Conservation (phyloP, 495 filamentous ascomycete genomes). For the Aspergillus kassunensis region DNA sequence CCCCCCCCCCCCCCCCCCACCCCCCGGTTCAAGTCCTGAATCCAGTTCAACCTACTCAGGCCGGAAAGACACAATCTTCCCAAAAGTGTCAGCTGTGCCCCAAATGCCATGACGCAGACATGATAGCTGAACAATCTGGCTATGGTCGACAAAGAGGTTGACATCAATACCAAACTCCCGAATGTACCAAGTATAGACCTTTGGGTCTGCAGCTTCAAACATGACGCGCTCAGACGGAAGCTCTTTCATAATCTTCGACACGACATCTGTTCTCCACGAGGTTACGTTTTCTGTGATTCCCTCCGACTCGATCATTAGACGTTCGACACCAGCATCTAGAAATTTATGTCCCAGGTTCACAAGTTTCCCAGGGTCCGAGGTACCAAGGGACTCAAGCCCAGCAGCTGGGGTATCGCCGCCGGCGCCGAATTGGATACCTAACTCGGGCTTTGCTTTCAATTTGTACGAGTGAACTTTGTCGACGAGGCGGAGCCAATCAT, state of each 20-base stretch:
- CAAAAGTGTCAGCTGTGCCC: slow-evolving; percentile 55
- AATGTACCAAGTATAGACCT: slow-evolving; percentile 58
- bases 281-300: slow-evolving; percentile 58
- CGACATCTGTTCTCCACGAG: slow-evolving; percentile 55
- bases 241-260: slow-evolving; percentile 51
- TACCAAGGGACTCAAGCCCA: slow-evolving; percentile 47
- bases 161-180: slow-evolving; percentile 58
- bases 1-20: no score
- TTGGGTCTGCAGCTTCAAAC: slow-evolving; percentile 59
- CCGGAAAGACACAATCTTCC: slow-evolving; percentile 53
- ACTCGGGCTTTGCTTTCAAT: slow-evolving; percentile 54
- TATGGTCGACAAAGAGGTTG: slow-evolving; percentile 58
- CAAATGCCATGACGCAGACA: slow-evolving; percentile 53
- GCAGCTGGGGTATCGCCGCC: slow-evolving; percentile 52
- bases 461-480: slow-evolving; percentile 50
- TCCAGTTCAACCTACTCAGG: slow-evolving; percentile 13
- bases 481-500: slow-evolving; percentile 55
- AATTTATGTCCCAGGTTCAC: slow-evolving; percentile 49
- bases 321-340: slow-evolving; percentile 52
- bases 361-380: slow-evolving; percentile 49
- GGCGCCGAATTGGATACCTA: slow-evolving; percentile 59
- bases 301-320: slow-evolving; percentile 60
- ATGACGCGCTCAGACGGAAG: slow-evolving; percentile 53
- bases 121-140: slow-evolving; percentile 55
- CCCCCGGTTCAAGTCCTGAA: no score